Conservation (phyloP, 768 basidiomycete species). For the Lentinula sp. region DNA sequence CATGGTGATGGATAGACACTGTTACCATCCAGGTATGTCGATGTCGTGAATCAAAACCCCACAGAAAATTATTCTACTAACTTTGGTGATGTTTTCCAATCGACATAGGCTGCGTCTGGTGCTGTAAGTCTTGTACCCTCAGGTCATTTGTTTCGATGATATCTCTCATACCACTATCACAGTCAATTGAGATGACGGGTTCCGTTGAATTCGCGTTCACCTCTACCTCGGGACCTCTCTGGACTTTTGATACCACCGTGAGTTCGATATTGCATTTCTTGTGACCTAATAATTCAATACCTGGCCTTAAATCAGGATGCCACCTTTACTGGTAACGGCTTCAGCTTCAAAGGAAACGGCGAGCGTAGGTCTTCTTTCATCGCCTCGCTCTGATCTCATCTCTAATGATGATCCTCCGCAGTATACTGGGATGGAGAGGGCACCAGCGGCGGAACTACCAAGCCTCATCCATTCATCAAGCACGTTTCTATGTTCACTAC, state of each 20-base stretch:
- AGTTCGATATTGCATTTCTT: neutral
- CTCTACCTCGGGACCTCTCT: slow-evolving; percentile 1
- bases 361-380: neutral
- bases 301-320: neutral
- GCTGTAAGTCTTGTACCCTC: neutral
- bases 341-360: neutral
- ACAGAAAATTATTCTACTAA: no score
- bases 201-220: slow-evolving; percentile 1
- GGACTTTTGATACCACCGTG: neutral
- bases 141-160: neutral
- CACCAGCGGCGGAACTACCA: slow-evolving; percentile 6
- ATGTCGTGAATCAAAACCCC: neutral
- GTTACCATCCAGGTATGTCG: neutral
- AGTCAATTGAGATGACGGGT: slow-evolving; percentile 3
- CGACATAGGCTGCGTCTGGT: neutral
- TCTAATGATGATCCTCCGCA: neutral
- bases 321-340: neutral
- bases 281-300: no score
- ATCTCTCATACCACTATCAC: no score
- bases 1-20: neutral
- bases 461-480: slow-evolving; percentile 15
- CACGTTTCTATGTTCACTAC: neutral
- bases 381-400: no score
- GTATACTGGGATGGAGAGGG: slow-evolving; percentile 20
- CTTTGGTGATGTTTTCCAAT: neutral